phyloP scores from a whole-genome alignment of 2,329 filamentous ascomycete genomes.

The Diplodia scrobiculata region DNA sequence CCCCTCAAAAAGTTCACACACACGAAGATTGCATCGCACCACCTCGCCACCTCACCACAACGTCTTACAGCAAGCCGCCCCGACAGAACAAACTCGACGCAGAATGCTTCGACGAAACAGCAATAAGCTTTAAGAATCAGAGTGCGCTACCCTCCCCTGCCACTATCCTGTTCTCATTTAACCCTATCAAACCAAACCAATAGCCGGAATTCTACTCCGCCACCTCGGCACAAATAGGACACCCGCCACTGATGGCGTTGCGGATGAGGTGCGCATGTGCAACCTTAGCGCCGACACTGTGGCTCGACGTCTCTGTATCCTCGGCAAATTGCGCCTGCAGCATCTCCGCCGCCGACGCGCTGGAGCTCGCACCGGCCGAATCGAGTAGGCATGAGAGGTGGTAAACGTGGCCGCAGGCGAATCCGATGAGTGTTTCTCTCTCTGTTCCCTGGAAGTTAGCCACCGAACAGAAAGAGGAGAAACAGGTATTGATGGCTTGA shows the following conservation, averaged over 20 bases:
- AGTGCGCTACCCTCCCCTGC: neutral
- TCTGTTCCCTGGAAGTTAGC: slow-evolving; percentile 46
- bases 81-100: neutral
- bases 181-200: neutral
- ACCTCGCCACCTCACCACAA: neutral
- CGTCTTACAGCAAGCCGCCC: neutral
- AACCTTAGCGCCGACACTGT: slow-evolving; percentile 81
- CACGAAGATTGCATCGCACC: neutral
- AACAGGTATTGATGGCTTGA: neutral
- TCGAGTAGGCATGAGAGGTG: slow-evolving; percentile 72
- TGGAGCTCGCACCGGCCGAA: slow-evolving; percentile 33
- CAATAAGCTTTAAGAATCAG: neutral
- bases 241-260: slow-evolving; percentile 68
- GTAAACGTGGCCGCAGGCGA: slow-evolving; percentile 80
- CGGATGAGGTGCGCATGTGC: slow-evolving; percentile 78
- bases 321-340: slow-evolving; percentile 48
- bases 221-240: slow-evolving; percentile 37
- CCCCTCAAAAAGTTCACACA: neutral
- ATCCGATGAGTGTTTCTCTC: slow-evolving; percentile 73
- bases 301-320: slow-evolving; percentile 50
- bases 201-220: neutral
- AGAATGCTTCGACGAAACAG: neutral
- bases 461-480: neutral
- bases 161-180: neutral
- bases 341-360: slow-evolving; percentile 48